Base-by-base conservation (phyloP, 2,329 filamentous ascomycete species). In the Cercospora citrullina region DNA sequence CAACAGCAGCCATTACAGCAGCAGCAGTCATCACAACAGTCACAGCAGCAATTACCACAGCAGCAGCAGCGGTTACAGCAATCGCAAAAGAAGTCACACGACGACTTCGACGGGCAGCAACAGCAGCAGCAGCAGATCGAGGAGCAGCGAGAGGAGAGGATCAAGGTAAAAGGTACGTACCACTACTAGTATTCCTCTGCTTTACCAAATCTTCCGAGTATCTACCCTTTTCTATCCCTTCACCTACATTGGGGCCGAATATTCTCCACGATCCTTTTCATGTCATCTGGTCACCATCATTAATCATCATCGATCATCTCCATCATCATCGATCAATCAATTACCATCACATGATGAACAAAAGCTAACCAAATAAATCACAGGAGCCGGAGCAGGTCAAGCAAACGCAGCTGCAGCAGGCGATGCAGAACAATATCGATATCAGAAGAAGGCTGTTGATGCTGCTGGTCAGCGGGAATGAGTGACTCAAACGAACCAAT, bases 121-220 rank as follows among this genome's bases (percentile, higher is more conserved):
- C 57, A 48, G 60, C 60, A 62, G 39, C 60, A 62, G 39, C 60
- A 62, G 53, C 73, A 73, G 55, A 64, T 75, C 26, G 77, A 79
- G 69, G 77, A 79, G 69, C 68, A 75, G 30, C 70, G 70, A 26
- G 72, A 79, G 58, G 73, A 78, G 58, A 67, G 71, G 18, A 71
- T 71, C 5, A 64, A 70, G 12, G 69, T 75, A 31, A 76, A 74
- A 63, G 78, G 78, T 72, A 71, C 65, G 70, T 60, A 26, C 14
- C 4, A 30, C 6, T 12, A 28, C 3, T 3, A 5, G 26, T 3
- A 28, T 28, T 28, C 26, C 12, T n/a, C 7, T 18, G 23, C 26
- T 21, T 30, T 6, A 3, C 4, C 4, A 26, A 23, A 9, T n/a
- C 48, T 26, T 55, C 53, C 55, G 12, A 58, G n/a, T n/a, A 5